These are phyloP conservation scores for Remersonia thermophila DNA, from an alignment of 2,329 filamentous ascomycete species.

Conservation along the genomic window DNA sequence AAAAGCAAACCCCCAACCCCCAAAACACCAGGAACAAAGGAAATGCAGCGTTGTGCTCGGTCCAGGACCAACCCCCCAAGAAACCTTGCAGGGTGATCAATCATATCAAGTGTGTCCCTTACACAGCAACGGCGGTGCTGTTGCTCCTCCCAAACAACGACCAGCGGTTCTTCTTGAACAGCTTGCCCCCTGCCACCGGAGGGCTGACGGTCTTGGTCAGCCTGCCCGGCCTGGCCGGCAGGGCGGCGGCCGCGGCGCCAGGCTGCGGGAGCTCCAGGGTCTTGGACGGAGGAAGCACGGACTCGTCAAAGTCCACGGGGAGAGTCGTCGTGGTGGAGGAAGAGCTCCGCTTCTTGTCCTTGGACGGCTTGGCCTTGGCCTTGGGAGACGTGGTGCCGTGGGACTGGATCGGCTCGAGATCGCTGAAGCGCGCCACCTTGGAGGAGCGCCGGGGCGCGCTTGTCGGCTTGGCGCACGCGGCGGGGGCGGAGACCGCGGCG, in stretches of 20 bases:
- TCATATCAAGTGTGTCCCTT: too few relatives aligned
- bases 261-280: conserved; percentile 4
- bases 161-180: conserved; percentile 23
- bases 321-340: conserved; percentile 6
- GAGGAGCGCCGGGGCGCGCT: not conserved
- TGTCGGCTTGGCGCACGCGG: too few relatives aligned
- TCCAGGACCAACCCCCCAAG: too few relatives aligned
- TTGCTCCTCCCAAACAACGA: conserved; percentile 17
- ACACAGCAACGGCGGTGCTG: conserved; percentile 19
- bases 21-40: too few relatives aligned
- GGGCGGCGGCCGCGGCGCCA: not conserved
- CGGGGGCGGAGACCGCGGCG: not conserved
- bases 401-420: conserved; percentile 18
- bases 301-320: conserved; percentile 15
- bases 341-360: conserved; percentile 9
- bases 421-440: too few relatives aligned
- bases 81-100: too few relatives aligned
- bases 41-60: too few relatives aligned
- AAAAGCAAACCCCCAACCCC: too few relatives aligned
- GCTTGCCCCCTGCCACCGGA: conserved; percentile 14
- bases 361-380: conserved; percentile 4
- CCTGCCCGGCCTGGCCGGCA: conserved; percentile 15
- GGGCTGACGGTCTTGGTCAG: conserved; percentile 13
- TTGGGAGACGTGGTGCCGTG: conserved; percentile 11
- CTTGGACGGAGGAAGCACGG: conserved; percentile 10